These are phyloP conservation scores for Hydrangea macrophylla DNA, from an alignment of 148 eudicot species.

Conservation along the genomic window DNA sequence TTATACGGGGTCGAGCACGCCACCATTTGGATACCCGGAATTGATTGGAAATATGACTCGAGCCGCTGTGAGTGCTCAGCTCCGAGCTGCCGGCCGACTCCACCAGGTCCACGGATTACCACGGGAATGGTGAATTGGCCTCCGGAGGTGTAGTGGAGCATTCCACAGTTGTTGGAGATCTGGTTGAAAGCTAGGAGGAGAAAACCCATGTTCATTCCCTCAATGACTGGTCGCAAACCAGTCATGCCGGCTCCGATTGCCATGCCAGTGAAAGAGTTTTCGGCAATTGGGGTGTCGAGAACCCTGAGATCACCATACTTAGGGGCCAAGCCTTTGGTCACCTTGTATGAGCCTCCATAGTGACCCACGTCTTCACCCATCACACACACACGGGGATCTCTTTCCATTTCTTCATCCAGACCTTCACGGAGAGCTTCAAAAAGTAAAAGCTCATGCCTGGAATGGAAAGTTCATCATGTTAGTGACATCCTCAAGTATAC, in stretches of 20 bases:
- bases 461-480: neutral
- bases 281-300: slow-evolving; percentile 91
- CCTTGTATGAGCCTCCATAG: slow-evolving; percentile 88
- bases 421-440: slow-evolving; percentile 92
- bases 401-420: slow-evolving; percentile 85
- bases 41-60: slow-evolving; percentile 83
- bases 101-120: slow-evolving; percentile 91
- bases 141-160: slow-evolving; percentile 93
- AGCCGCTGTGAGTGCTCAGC: slow-evolving; percentile 91
- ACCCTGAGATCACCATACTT: slow-evolving; percentile 83
- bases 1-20: slow-evolving; percentile 91
- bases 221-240: slow-evolving; percentile 78
- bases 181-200: slow-evolving; percentile 86
- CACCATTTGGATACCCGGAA: slow-evolving; percentile 86
- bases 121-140: slow-evolving; percentile 86
- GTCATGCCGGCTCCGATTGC: slow-evolving; percentile 95
- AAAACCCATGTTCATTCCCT: slow-evolving; percentile 96
- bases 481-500: neutral
- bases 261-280: slow-evolving; percentile 90
- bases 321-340: slow-evolving; percentile 62
- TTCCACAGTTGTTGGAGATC: slow-evolving; percentile 86
- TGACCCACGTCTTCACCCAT: slow-evolving; percentile 93
- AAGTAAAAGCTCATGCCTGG: slow-evolving; percentile 77
- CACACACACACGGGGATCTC: slow-evolving; percentile 69
- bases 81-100: slow-evolving; percentile 88